These are phyloP conservation scores for Inonotus obliquus DNA, from an alignment of 1,284 basidiomycete species.

Conservation along the genomic window DNA sequence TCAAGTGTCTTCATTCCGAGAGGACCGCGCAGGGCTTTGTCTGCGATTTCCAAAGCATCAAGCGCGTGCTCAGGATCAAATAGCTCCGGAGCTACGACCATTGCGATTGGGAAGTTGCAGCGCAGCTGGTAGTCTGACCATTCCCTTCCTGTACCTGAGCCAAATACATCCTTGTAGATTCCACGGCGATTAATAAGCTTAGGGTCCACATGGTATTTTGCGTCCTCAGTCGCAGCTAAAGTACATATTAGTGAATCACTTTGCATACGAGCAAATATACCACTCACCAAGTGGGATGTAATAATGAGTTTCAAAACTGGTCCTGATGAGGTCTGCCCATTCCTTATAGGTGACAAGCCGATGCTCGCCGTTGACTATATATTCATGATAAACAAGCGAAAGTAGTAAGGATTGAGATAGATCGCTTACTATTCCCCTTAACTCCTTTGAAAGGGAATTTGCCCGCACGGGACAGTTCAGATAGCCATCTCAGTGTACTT, in stretches of 20 bases:
- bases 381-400: neutral
- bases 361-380: constrained; percentile 66
- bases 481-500: constrained; percentile 90
- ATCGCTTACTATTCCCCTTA: constrained; percentile 60
- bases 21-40: constrained; percentile 73
- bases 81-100: constrained; percentile 95
- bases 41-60: constrained; percentile 70
- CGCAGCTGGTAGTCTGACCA: constrained; percentile 97
- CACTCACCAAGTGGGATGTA: constrained; percentile 78
- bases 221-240: constrained; percentile 68
- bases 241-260: neutral
- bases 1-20: constrained; percentile 95
- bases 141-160: constrained; percentile 80
- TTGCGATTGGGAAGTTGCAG: constrained; percentile 91
- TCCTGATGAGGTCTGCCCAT: constrained; percentile 84
- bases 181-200: constrained; percentile 83
- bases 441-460: constrained; percentile 92
- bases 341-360: constrained; percentile 82
- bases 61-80: constrained; percentile 83
- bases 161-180: constrained; percentile 98
- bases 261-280: neutral
- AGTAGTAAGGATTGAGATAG: constrained; percentile 19
- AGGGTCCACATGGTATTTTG: constrained; percentile 66
- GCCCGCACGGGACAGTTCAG: constrained; percentile 56
- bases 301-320: constrained; percentile 86